Evolutionary conservation across 371 early-diverging fungal species (phyloP).

Genomic region (Mycotypha africana): DNA sequence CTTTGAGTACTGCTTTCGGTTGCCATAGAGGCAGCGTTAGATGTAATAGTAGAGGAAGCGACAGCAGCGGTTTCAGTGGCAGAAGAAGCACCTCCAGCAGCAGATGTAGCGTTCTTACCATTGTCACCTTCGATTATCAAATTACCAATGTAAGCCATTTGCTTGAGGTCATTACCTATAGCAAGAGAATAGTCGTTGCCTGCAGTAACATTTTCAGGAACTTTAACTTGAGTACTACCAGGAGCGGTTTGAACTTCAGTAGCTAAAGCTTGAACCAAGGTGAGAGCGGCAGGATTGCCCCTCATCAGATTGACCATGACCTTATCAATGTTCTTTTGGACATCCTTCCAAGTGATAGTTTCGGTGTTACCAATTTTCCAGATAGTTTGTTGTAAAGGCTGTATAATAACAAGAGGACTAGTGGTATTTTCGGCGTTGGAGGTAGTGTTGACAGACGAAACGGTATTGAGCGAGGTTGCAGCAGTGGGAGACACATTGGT

Average conservation of each 20-base stretch:
- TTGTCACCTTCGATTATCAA: slow-evolving; percentile 15
- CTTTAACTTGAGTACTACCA: slow-evolving; percentile 26
- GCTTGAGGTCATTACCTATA: slow-evolving; percentile 20
- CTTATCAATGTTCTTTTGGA: slow-evolving; percentile 21
- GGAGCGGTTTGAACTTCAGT: slow-evolving; percentile 26
- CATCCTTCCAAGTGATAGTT: slow-evolving; percentile 40
- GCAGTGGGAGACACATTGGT: not conserved
- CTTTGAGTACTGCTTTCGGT: not conserved
- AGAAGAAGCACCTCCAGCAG: slow-evolving; percentile 3
- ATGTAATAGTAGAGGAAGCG: not conserved
- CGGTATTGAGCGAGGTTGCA: not conserved
- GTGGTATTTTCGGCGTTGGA: slow-evolving; percentile 1
- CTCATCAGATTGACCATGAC: slow-evolving; percentile 38
- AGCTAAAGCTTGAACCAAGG: slow-evolving; percentile 28
- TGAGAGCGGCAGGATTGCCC: slow-evolving; percentile 35
- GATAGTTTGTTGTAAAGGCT: slow-evolving; percentile 27
- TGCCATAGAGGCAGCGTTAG: not conserved
- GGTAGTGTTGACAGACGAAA: slow-evolving; percentile 1
- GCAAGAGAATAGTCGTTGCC: slow-evolving; percentile 39
- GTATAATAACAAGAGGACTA: slow-evolving; percentile 31
- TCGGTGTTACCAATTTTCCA: slow-evolving; percentile 35
- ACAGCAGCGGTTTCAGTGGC: not conserved
- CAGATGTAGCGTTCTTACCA: not conserved
- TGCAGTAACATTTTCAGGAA: slow-evolving; percentile 32
- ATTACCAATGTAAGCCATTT: slow-evolving; percentile 40